These are phyloP conservation scores for Massariosphaeria phaeospora DNA, from an alignment of 495 filamentous ascomycete genomes.

Conservation along the genomic window DNA sequence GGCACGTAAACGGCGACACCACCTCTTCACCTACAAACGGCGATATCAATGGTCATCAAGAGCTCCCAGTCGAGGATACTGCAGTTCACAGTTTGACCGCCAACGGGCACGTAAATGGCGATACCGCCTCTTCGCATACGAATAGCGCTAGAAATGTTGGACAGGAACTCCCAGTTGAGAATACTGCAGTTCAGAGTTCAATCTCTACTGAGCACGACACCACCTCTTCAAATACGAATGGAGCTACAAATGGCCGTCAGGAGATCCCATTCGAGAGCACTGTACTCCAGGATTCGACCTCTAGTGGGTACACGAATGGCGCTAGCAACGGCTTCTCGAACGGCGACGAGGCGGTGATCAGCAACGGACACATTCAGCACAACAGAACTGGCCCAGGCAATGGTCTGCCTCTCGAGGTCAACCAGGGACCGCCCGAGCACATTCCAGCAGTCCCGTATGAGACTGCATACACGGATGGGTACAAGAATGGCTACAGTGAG, in stretches of 20 bases:
- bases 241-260: neutral
- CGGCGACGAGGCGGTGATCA: neutral
- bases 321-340: neutral
- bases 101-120: neutral
- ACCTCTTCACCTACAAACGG: slow-evolving; percentile 37
- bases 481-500: slow-evolving; percentile 41
- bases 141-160: neutral
- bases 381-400: neutral
- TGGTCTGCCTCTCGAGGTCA: neutral
- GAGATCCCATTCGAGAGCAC: neutral
- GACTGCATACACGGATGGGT: slow-evolving; percentile 4
- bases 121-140: neutral
- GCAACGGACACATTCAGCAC: neutral
- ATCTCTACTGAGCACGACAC: neutral
- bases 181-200: neutral
- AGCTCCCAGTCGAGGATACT: neutral
- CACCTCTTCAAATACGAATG: too few relatives aligned
- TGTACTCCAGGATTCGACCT: neutral
- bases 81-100: neutral
- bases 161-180: neutral
- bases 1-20: slow-evolving; percentile 30
- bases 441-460: neutral
- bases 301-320: neutral
- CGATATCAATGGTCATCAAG: neutral
- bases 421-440: neutral